Evolutionary conservation across 1,139 yeast genomes (phyloP), one percentile per base, ranked within the genome.

Genomic region (Pichia sp.): DNA sequence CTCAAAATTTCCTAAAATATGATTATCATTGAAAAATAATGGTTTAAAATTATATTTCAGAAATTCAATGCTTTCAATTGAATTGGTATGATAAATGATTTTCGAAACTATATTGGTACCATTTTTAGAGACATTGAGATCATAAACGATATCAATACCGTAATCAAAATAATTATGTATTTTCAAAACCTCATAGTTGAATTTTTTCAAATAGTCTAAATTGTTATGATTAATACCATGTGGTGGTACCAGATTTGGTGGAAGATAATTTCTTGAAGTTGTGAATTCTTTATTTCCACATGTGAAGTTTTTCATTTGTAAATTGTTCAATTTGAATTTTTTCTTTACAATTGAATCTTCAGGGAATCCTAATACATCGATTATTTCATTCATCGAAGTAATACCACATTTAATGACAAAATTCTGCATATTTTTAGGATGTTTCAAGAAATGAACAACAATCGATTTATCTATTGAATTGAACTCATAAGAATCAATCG

Each of bases 81-180:
- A 55, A 36, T 81, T 81, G 51, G 69, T 69, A 55, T 79, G 83
- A 6, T 76, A 41, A 2, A 76, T 65, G 1, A 76, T 49, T 46
- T 75, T 75, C 37, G 62, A 62, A 28, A 76, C 59, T 0, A 62
- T 55, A 3, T 71, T 68, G 4, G 58, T 52, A 2, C 59, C 60
- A 41, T 48, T 51, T 3, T 48, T 46, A 4, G 52, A 44, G 2
- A 50, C 46, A 49, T 65, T 66, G 39, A 72, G 56, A 46, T 72
- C 72, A 55, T 76, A 79, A 35, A 77, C 58, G 5, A 77, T 59
- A 55, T 78, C 84, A 39, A 78, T 58, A 0, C 85, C 85, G 46
- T 60, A 65, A 29, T 66, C 59, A 56, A 69, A 78, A 56, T 79
- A 78, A 54, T 77, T 78, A 57, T 78, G 82, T 52, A 77, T 74